Conservation (phyloP, 352 stramenopile genomes). For the Porosira glacialis region DNA sequence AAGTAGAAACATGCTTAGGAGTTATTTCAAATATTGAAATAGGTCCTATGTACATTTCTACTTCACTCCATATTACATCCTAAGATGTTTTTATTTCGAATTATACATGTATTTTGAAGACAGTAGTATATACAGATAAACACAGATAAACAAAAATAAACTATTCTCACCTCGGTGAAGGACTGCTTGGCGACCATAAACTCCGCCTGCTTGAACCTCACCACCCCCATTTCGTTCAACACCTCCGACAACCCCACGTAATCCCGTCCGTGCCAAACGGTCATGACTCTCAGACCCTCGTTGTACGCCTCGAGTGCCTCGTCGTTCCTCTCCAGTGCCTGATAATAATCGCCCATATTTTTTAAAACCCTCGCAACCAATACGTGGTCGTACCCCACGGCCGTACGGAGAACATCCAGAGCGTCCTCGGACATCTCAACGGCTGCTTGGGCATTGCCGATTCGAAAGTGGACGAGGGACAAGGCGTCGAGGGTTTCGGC, state of each 20-base stretch:
- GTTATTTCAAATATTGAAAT: no score
- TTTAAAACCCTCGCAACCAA: constrained; percentile 43
- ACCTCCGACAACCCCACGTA: constrained; percentile 47
- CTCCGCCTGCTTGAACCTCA: constrained; percentile 49
- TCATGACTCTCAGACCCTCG: constrained; percentile 50
- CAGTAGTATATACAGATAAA: constrained; percentile 1
- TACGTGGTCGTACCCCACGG: constrained; percentile 41
- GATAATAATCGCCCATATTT: constrained; percentile 49
- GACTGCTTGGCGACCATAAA: constrained; percentile 47
- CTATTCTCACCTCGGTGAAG: constrained; percentile 55
- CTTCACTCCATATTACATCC: no score
- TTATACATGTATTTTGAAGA: no score
- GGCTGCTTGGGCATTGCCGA: constrained; percentile 37
- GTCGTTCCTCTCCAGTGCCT: constrained; percentile 32
- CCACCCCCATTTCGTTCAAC: constrained; percentile 57
- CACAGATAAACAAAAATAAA: background rate
- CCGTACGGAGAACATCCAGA: constrained; percentile 25
- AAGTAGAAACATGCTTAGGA: no score
- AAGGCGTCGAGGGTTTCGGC: constrained; percentile 63
- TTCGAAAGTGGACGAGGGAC: constrained; percentile 63
- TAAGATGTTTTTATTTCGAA: no score
- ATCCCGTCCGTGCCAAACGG: constrained; percentile 39
- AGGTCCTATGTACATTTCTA: no score
- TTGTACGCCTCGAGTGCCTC: constrained; percentile 50
- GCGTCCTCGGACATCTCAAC: constrained; percentile 43